phyloP scores from a whole-genome alignment of 345 rosid species.

The Hypericum androsaemum region DNA sequence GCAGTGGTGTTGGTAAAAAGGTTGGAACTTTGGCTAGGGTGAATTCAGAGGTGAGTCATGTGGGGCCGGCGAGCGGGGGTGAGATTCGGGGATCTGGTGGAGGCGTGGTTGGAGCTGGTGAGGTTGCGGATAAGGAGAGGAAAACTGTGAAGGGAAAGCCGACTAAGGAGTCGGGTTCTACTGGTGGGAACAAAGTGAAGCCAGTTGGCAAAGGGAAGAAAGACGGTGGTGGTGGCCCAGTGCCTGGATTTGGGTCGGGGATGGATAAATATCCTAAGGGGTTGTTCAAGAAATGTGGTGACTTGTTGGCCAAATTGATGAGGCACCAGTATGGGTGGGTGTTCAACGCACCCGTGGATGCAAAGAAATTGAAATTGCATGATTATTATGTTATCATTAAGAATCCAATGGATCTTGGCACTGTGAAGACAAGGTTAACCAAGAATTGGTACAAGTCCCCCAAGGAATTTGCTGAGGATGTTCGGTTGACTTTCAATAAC shows the following conservation, averaged over 20 bases:
- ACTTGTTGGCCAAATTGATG: constrained; percentile 59
- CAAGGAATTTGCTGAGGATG: constrained; percentile 68
- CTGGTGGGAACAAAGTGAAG: constrained; percentile 39
- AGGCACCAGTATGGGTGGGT: constrained; percentile 86
- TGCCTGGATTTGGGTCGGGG: constrained; percentile 19
- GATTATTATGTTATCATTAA: constrained; percentile 65
- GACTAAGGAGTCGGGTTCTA: constrained; percentile 15
- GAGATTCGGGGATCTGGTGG: constrained; percentile 17
- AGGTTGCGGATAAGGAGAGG: constrained; percentile 24
- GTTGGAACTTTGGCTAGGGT: constrained; percentile 26
- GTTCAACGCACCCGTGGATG: constrained; percentile 79
- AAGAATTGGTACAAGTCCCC: constrained; percentile 62
- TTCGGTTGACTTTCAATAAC: constrained; percentile 73
- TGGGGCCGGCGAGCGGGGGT: constrained; percentile 21
- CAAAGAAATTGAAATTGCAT: constrained; percentile 49
- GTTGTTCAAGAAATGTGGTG: constrained; percentile 43
- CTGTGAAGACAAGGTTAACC: constrained; percentile 57
- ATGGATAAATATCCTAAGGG: constrained; percentile 32
- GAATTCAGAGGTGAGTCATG: constrained; percentile 46
- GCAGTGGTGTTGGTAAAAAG: constrained; percentile 11
- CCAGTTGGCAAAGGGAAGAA: constrained; percentile 6
- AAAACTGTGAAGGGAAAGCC: constrained; percentile 16
- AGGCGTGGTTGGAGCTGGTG: constrained; percentile 15
- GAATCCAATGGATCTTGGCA: constrained; percentile 93
- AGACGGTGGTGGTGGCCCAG: constrained; percentile 11